These are phyloP conservation scores for Penicillium freii DNA, from an alignment of 2,329 filamentous ascomycete genomes.

Conservation along the genomic window DNA sequence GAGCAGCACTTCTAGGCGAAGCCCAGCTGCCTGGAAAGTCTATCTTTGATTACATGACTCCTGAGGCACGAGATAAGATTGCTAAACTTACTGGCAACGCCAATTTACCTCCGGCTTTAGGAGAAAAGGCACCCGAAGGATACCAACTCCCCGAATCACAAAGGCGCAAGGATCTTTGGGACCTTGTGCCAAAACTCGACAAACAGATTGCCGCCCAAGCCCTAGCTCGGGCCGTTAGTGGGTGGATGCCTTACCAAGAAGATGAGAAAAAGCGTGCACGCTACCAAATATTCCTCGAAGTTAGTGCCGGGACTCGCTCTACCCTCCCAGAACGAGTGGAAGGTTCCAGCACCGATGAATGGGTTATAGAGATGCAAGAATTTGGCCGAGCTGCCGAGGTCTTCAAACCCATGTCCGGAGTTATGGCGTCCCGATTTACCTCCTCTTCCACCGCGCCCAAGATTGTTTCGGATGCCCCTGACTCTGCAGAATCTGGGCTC, in stretches of 20 bases:
- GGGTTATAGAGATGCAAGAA: slow-evolving; percentile 74
- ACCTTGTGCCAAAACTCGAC: slow-evolving; percentile 63
- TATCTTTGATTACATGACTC: slow-evolving; percentile 87
- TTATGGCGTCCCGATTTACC: slow-evolving; percentile 93
- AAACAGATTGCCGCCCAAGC: slow-evolving; percentile 67
- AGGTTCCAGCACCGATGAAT: slow-evolving; percentile 64
- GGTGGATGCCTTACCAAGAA: slow-evolving; percentile 81
- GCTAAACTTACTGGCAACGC: slow-evolving; percentile 70
- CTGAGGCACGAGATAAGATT: slow-evolving; percentile 73
- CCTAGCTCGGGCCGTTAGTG: slow-evolving; percentile 61
- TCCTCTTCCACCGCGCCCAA: slow-evolving; percentile 49
- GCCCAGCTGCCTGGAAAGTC: slow-evolving; percentile 82
- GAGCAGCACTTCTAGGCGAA: slow-evolving; percentile 80
- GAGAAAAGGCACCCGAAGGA: slow-evolving; percentile 67
- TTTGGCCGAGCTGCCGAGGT: slow-evolving; percentile 73
- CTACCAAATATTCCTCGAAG: slow-evolving; percentile 78
- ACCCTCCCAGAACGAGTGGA: slow-evolving; percentile 57
- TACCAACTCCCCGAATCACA: slow-evolving; percentile 64
- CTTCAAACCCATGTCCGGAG: slow-evolving; percentile 86
- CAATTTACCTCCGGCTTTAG: slow-evolving; percentile 73
- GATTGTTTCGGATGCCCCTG: slow-evolving; percentile 38
- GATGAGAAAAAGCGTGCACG: slow-evolving; percentile 74
- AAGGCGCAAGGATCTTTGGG: slow-evolving; percentile 57
- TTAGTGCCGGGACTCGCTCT: slow-evolving; percentile 63
- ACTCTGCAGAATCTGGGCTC: slow-evolving; percentile 42